Evolutionary conservation across 1,284 basidiomycete genomes (phyloP), one percentile per base, ranked within the genome.

Genomic region (Marasmius sp.): DNA sequence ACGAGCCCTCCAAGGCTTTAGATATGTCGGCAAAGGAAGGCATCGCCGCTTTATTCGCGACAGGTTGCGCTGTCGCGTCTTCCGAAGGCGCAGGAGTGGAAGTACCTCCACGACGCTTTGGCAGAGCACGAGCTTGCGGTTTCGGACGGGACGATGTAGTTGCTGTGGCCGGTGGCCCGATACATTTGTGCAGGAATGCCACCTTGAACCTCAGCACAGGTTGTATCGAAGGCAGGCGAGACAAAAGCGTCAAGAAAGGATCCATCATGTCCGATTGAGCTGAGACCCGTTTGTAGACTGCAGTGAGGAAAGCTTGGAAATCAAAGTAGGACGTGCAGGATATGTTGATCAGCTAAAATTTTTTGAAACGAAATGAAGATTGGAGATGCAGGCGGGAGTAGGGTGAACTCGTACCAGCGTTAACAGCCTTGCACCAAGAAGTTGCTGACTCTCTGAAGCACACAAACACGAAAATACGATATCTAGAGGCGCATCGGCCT

Each of bases 401-500:
- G 65, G 20, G 20, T 45, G 36, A n/a, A 48, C 49, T 70, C 78
- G 61, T 64, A 87, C 87, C 71, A 86, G 69, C 48, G 75, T 72
- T 64, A 89, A 71, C 41, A 91, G 70, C 36, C 83, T 82, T 45
- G 70, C 68, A 34, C 87, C 87, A 64, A 84, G 73, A 12, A 66
- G 67, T 64, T 74, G 79, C 39, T 75, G 77, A 49, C 75, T 70
- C 27, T 71, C 63, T 27, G 81, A 75, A 36, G 71, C 64, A 61
- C 88, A 22, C 38, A 88, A 67, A 54, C 83, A 82, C 63, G 79
- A 77, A 61, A 86, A 82, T 33, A 82, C 74, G 16, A 90, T 77
- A 60, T 86, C 82, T n/a, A 91, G 72, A 3, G 85, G 83, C 47
- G 77, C 75, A 49, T 81, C 81, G 10, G 80, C 77, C 48, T 89